These are phyloP conservation scores for Leptodermis oblonga DNA, from an alignment of 257 asterid genomes.

Conservation along the genomic window DNA sequence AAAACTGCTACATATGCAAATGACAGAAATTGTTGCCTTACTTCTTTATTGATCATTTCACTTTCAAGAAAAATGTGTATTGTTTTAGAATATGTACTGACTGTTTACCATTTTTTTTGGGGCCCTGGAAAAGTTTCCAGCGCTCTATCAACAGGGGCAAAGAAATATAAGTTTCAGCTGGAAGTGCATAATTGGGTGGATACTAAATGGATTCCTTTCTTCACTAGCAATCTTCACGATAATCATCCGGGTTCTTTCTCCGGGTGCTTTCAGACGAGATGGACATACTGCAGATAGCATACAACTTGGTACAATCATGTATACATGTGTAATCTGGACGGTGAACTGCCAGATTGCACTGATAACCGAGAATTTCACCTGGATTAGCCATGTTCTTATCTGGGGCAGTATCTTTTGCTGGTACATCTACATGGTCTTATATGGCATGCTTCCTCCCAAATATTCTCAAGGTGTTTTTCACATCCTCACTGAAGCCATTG, in stretches of 20 bases:
- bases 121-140: conserved; percentile 42
- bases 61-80: neutral
- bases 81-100: conserved; percentile 12
- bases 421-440: conserved; percentile 43
- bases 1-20: too few species aligned
- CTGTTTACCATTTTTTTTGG: neutral
- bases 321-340: conserved; percentile 61
- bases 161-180: conserved; percentile 46
- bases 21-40: too few species aligned
- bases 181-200: conserved; percentile 57
- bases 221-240: conserved; percentile 44
- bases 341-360: conserved; percentile 65
- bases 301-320: conserved; percentile 46
- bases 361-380: conserved; percentile 50
- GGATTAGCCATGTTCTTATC: conserved; percentile 42
- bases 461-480: conserved; percentile 25
- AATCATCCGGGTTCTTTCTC: conserved; percentile 28
- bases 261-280: conserved; percentile 29
- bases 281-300: conserved; percentile 45
- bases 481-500: conserved; percentile 36
- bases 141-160: conserved; percentile 54
- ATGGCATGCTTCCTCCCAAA: conserved; percentile 30
- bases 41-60: too few species aligned
- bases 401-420: conserved; percentile 64
- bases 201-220: conserved; percentile 35